These are phyloP conservation scores for Pholiota conissans DNA, from an alignment of 768 basidiomycete genomes.

Conservation along the genomic window DNA sequence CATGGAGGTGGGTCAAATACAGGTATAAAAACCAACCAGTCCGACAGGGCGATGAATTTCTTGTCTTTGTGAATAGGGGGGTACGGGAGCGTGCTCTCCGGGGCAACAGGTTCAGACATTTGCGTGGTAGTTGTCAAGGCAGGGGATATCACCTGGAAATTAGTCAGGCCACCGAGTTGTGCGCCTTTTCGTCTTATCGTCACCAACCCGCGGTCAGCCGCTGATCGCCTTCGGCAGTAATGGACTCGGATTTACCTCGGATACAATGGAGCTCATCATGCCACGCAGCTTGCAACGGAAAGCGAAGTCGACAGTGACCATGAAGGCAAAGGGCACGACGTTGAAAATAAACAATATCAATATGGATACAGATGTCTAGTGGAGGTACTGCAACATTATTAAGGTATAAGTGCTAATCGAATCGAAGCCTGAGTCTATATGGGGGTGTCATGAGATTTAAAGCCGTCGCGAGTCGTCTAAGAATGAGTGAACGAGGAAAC, in stretches of 20 bases:
- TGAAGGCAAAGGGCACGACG: background rate
- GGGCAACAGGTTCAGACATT: constrained; percentile 31
- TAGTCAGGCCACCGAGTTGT: background rate
- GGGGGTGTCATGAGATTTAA: background rate
- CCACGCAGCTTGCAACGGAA: too few species aligned
- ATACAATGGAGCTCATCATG: background rate
- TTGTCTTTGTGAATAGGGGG: constrained; percentile 80
- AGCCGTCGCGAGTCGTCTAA: background rate
- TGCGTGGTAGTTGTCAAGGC: constrained; percentile 10
- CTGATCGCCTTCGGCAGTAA: background rate
- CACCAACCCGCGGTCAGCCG: background rate
- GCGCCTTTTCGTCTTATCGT: constrained; percentile 5
- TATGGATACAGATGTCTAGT: constrained; percentile 13
- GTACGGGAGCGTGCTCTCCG: constrained; percentile 75
- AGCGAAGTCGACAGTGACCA: too few species aligned
- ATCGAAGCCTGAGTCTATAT: constrained; percentile 6
- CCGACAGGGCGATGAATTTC: constrained; percentile 83
- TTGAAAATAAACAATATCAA: background rate
- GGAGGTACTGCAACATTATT: constrained; percentile 9
- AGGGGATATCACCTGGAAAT: background rate
- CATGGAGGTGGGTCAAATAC: background rate
- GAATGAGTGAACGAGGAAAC: too few species aligned
- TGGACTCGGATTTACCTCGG: background rate
- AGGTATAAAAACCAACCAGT: constrained; percentile 66
- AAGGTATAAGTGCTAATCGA: background rate